Base-by-base conservation (phyloP, 345 rosid genomes). In the Salix caprea region DNA sequence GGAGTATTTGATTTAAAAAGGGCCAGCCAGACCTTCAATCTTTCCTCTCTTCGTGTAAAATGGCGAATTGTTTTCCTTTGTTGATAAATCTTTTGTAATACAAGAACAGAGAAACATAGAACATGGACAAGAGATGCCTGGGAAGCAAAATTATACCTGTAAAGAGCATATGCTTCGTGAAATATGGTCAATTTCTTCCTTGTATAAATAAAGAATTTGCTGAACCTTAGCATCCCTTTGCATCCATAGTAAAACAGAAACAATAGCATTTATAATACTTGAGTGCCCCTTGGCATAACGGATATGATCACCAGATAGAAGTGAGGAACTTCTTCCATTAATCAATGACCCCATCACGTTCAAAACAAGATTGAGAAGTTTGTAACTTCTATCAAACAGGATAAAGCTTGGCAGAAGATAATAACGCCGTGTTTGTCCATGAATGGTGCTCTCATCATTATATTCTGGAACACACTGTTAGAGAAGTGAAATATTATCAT, bases 301-400 rank as follows among this genome's bases (percentile, higher is more conserved):
- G 13, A 69, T 52, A 68, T 60, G 72, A 65, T 82, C 78, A n/a
- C 65, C 76, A 19, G 82, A 76, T 10, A 62, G 72, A 46, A 79
- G 40, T 0, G 79, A 79, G 21, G 84, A n/a, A 14, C 42, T 78
- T 73, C 81, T 80, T 73, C 82, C 88, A 37, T 54, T 75, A 66
- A 90, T 79, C 66, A 77, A 73, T 28, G 76, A 85, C 24, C 58
- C 82, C 90, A 91, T 77, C 64, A 21, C 69, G 42, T 71, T 75
- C 81, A 90, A 78, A 39, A 90, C 89, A 52, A 87, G 82, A 78
- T 81, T 76, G 52, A 82, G 64, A 67, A 93, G 88, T 74, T 80
- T 80, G 60, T 65, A 83, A 85, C 90, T 88, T 71, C 91, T 83
- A 42, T 87, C 89, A 61, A 91, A 93, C 85, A 93, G 72, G 86